Conservation (phyloP, 1,284 basidiomycete genomes). For the Trichosporon sp. region DNA sequence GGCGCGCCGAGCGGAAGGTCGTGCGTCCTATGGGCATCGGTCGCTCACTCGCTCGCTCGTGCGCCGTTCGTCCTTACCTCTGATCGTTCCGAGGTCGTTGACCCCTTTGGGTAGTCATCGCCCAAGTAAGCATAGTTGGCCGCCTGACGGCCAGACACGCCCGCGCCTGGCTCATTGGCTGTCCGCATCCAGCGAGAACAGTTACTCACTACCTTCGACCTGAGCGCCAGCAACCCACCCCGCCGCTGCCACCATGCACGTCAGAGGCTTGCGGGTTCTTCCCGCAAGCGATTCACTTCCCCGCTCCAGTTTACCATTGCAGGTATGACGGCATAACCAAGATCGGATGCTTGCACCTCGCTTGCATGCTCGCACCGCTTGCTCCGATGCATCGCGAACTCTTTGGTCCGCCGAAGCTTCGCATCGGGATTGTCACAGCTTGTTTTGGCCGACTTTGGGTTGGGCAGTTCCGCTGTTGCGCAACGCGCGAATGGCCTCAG, state of each 20-base stretch:
- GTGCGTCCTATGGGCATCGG: not conserved
- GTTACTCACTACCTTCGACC: not conserved
- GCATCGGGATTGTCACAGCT: not conserved
- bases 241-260: not conserved
- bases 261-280: not conserved
- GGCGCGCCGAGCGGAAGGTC: not conserved
- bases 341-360: not conserved
- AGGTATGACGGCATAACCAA: not conserved
- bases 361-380: too few species aligned
- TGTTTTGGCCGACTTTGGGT: not conserved
- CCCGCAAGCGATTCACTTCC: not conserved
- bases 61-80: not conserved
- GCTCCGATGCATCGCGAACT: not conserved
- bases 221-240: not conserved
- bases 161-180: not conserved
- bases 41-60: not conserved
- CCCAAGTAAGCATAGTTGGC: constrained; percentile 1
- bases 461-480: not conserved
- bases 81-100: not conserved
- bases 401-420: too few species aligned
- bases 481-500: not conserved
- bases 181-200: not conserved
- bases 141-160: not conserved
- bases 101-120: not conserved
- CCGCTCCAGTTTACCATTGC: not conserved